These are phyloP conservation scores for Cucumis hystrix DNA, from an alignment of 306 rosid genomes.

Conservation along the genomic window DNA sequence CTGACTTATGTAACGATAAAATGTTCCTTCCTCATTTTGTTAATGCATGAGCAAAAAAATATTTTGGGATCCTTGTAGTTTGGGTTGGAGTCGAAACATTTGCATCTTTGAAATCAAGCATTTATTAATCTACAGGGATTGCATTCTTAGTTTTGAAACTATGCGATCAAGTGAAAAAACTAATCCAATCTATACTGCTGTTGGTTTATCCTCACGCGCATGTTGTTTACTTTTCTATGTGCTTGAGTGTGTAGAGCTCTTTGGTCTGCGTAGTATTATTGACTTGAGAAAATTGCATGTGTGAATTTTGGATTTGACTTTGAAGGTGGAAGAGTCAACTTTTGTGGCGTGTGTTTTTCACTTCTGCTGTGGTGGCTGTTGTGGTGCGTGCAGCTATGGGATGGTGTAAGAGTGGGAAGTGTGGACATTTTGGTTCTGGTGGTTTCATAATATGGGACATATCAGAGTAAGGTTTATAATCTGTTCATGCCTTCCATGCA, in stretches of 20 bases:
- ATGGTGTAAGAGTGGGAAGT: conserved; percentile 87
- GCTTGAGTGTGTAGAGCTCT: not conserved
- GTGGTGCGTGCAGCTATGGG: conserved; percentile 94
- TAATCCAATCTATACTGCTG: not conserved
- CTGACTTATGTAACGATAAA: not conserved
- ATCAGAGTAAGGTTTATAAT: conserved; percentile 69
- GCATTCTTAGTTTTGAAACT: not conserved
- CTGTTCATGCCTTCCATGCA: conserved; percentile 2
- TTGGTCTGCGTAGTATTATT: not conserved
- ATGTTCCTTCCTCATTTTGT: not conserved
- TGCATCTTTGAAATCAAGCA: not conserved
- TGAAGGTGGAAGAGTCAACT: conserved; percentile 63
- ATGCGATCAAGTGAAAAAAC: not conserved
- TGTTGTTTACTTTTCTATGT: not conserved
- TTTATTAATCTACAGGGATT: not conserved
- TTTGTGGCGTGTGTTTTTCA: conserved; percentile 96
- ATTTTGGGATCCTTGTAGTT: not conserved
- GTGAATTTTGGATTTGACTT: not conserved
- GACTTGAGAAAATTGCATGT: not conserved
- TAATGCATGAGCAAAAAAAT: not conserved
- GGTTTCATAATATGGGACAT: conserved; percentile 97
- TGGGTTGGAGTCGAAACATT: not conserved
- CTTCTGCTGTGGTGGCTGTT: conserved; percentile 93
- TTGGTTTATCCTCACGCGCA: not conserved
- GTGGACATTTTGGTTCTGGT: conserved; percentile 97